These are phyloP conservation scores for Magnaporthiopsis rhizophila DNA, from an alignment of 2,329 filamentous ascomycete species.

Conservation along the genomic window DNA sequence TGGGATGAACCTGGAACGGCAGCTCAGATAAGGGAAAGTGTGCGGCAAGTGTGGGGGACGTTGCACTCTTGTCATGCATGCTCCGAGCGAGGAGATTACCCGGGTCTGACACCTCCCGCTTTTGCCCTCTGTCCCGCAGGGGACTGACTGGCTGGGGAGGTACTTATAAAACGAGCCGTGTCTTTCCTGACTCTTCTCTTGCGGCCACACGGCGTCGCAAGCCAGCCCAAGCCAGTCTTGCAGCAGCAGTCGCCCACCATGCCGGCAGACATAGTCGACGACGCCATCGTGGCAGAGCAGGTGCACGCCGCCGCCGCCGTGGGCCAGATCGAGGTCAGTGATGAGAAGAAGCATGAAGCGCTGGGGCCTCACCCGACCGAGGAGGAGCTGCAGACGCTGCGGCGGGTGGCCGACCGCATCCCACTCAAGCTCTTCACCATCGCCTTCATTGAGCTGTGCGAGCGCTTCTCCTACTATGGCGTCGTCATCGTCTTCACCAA, in stretches of 20 bases:
- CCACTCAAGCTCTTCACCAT: constrained; percentile 54
- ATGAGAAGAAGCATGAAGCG: not conserved
- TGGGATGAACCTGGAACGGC: not conserved
- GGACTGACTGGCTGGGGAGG: too few relatives aligned
- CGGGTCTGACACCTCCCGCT: not conserved
- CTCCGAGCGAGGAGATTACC: not conserved
- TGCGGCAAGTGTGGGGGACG: not conserved
- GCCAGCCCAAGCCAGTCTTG: not conserved
- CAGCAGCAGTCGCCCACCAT: not conserved
- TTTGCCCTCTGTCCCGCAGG: not conserved
- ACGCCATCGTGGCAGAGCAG: constrained; percentile 7
- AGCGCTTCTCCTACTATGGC: constrained; percentile 68
- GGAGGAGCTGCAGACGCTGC: constrained; percentile 44
- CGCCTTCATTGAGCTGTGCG: constrained; percentile 61
- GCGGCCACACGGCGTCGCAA: not conserved
- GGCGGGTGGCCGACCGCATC: constrained; percentile 48
- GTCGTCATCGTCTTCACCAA: constrained; percentile 54
- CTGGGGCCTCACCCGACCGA: constrained; percentile 30
- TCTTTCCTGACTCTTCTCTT: not conserved
- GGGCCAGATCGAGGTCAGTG: not conserved
- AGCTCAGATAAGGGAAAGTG: not conserved
- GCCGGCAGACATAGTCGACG: constrained; percentile 9
- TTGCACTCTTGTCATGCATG: not conserved
- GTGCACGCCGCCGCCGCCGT: constrained; percentile 1
- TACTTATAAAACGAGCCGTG: not conserved